These are phyloP conservation scores for Allomyces arbusculus DNA, from an alignment of 192 early-diverging fungal genomes.

Conservation along the genomic window DNA sequence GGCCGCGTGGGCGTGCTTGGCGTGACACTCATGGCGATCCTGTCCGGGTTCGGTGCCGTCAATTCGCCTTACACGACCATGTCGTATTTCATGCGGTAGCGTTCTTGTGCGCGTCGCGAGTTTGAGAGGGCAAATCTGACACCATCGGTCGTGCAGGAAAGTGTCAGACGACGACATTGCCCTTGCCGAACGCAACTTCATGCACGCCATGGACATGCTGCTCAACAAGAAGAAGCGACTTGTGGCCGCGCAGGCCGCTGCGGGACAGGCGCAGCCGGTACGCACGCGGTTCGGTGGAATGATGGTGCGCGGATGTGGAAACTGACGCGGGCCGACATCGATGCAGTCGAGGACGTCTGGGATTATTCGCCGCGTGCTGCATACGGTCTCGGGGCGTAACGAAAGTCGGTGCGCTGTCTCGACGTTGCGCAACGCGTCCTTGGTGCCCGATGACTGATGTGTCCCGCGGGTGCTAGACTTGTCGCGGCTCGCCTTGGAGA, in stretches of 20 bases:
- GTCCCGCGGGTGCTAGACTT: no score
- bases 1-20: constrained; percentile 73
- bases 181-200: constrained; percentile 43
- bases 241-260: constrained; percentile 5
- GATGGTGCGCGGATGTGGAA: constrained; percentile 2
- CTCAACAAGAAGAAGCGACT: constrained; percentile 43
- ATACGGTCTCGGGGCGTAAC: constrained; percentile 12
- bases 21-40: constrained; percentile 75
- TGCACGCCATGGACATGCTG: constrained; percentile 42
- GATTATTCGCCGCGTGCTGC: constrained; percentile 27
- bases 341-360: neutral
- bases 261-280: neutral
- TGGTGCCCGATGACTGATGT: no score
- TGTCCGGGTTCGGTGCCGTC: constrained; percentile 89
- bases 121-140: no score
- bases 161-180: constrained; percentile 25
- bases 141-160: constrained; percentile 8
- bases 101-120: neutral
- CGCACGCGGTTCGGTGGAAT: constrained; percentile 1
- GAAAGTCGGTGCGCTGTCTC: constrained; percentile 6
- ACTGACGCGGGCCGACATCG: no score
- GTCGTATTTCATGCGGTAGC: constrained; percentile 55
- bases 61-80: constrained; percentile 74
- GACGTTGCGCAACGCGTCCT: no score
- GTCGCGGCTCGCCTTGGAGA: constrained; percentile 13